phyloP scores from a whole-genome alignment of 1,284 basidiomycete genomes.

The Ustilago hordei region DNA sequence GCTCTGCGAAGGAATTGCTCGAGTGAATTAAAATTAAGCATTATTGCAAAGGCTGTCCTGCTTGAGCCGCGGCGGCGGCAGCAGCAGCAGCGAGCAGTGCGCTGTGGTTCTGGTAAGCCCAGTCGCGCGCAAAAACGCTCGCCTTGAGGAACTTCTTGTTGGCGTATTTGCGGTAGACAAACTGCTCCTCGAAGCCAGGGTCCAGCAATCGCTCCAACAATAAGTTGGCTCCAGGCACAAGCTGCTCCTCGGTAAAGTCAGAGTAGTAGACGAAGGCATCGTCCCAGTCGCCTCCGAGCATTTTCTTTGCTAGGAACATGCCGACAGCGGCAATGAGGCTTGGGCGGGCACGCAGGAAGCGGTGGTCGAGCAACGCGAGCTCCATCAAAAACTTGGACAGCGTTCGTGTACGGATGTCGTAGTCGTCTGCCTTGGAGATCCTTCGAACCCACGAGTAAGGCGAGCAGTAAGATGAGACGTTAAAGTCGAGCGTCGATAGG shows the following conservation, averaged over 20 bases:
- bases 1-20: not conserved
- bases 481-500: constrained; percentile 84
- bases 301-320: constrained; percentile 77
- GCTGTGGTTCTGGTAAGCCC: constrained; percentile 70
- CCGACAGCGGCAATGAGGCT: constrained; percentile 95
- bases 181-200: constrained; percentile 82
- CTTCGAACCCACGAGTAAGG: constrained; percentile 99
- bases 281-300: constrained; percentile 72
- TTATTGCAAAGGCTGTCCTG: constrained; percentile 25
- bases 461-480: constrained; percentile 95
- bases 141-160: constrained; percentile 93
- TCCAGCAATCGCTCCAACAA: constrained; percentile 87
- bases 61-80: constrained; percentile 40
- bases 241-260: constrained; percentile 88
- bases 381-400: constrained; percentile 95
- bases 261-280: constrained; percentile 94
- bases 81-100: constrained; percentile 44
- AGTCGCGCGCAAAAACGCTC: constrained; percentile 72
- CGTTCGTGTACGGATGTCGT: constrained; percentile 96
- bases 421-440: constrained; percentile 95
- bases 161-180: constrained; percentile 96
- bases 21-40: too few species aligned
- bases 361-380: constrained; percentile 90
- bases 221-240: constrained; percentile 83
- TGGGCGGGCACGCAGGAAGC: constrained; percentile 92